A percentile compares a stretch with the other conserved stretches of the same genome.
Evolutionary conservation across 2,329 filamentous ascomycete species (phyloP).

Genomic region (Aureobasidium sp.): DNA sequence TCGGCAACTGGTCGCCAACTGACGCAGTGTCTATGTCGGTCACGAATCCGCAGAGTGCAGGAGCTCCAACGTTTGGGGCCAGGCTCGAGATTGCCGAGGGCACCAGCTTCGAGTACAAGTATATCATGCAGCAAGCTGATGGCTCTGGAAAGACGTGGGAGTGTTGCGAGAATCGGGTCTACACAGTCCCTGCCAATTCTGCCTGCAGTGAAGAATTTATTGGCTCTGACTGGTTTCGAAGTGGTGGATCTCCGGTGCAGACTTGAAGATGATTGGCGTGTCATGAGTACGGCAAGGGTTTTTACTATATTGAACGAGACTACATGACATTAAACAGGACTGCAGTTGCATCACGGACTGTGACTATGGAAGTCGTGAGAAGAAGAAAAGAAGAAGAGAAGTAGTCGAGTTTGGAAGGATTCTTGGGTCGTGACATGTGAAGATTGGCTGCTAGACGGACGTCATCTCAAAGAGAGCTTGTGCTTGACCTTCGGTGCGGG

Average conservation of each 20-base stretch:
- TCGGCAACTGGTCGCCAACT: slow-evolving; percentile 52
- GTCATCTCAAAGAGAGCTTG: neutral
- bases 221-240: neutral
- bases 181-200: neutral
- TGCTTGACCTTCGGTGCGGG: neutral
- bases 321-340: neutral
- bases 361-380: neutral
- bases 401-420: neutral
- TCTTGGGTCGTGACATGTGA: neutral
- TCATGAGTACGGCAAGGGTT: neutral
- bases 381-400: neutral
- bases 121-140: slow-evolving; percentile 50
- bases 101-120: slow-evolving; percentile 58
- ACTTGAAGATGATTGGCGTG: neutral
- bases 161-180: slow-evolving; percentile 22
- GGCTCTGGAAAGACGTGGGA: slow-evolving; percentile 55
- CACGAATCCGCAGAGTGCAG: slow-evolving; percentile 50
- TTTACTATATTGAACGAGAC: neutral
- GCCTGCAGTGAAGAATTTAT: neutral
- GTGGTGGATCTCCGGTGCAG: neutral
- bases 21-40: slow-evolving; percentile 53
- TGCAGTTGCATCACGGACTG: neutral
- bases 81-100: slow-evolving; percentile 50
- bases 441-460: neutral
- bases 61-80: slow-evolving; percentile 37